phyloP scores from a whole-genome alignment of 257 asterid genomes.

The Cordia subcordata region DNA sequence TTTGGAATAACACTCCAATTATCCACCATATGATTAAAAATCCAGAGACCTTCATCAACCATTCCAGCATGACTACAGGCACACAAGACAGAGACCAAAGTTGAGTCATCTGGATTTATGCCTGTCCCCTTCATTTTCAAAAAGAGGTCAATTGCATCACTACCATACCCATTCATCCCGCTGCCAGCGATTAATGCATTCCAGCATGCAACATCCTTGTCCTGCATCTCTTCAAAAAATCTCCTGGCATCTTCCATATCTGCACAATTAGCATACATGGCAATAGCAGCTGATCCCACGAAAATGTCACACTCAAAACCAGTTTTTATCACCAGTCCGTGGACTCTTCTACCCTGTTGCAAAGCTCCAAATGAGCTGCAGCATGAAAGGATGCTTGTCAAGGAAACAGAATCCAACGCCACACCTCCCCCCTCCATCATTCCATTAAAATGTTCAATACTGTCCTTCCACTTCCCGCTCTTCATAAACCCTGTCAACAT shows the following conservation, averaged over 20 bases:
- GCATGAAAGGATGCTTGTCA: conserved; percentile 43
- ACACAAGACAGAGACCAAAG: conserved; percentile 41
- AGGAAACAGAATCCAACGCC: conserved; percentile 36
- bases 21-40: conserved; percentile 49
- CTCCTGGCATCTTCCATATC: conserved; percentile 26
- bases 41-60: conserved; percentile 44
- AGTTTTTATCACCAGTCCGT: conserved; percentile 35
- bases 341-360: conserved; percentile 51
- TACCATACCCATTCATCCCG: conserved; percentile 44
- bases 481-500: conserved; percentile 53
- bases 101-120: conserved; percentile 38
- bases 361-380: conserved; percentile 54
- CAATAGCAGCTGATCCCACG: conserved; percentile 47
- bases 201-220: conserved; percentile 54
- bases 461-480: conserved; percentile 38
- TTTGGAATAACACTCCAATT: conserved; percentile 40
- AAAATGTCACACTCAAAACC: conserved; percentile 42
- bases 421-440: conserved; percentile 35
- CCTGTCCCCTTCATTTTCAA: conserved; percentile 31
- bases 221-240: conserved; percentile 32
- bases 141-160: conserved; percentile 34
- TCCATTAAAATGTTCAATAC: conserved; percentile 36
- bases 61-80: conserved; percentile 54
- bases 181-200: conserved; percentile 53
- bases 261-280: conserved; percentile 56